These are phyloP conservation scores for Lagenidium sp. DNA, from an alignment of 352 stramenopile species.

Conservation along the genomic window DNA sequence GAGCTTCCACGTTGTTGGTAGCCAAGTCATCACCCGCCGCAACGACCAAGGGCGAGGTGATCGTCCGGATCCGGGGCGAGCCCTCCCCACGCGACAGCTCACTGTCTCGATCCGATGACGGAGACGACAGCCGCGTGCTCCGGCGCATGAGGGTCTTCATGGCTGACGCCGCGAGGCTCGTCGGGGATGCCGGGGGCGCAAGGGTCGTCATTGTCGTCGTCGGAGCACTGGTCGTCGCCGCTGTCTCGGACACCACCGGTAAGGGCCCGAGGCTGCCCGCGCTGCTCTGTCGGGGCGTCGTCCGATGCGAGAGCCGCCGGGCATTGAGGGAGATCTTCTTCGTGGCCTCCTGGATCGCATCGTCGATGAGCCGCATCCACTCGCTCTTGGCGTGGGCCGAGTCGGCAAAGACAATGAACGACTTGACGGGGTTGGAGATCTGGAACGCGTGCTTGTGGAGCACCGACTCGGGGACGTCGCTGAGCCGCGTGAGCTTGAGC, in stretches of 20 bases:
- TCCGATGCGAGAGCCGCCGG: constrained; percentile 40
- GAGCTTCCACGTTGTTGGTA: not conserved
- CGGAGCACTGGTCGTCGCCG: constrained; percentile 14
- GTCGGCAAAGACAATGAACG: constrained; percentile 77
- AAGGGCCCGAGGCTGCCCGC: not conserved
- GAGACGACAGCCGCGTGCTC: constrained; percentile 30
- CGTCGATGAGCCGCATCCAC: constrained; percentile 77
- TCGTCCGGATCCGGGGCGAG: not conserved
- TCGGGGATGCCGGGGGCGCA: too few species aligned
- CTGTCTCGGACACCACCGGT: too few species aligned
- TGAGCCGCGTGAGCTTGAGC: constrained; percentile 76
- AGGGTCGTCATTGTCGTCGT: too few species aligned
- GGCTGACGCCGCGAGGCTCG: too few species aligned
- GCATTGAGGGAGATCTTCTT: constrained; percentile 77
- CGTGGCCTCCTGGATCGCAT: constrained; percentile 56
- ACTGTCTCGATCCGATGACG: constrained; percentile 9
- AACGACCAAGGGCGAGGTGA: not conserved
- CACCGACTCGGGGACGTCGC: constrained; percentile 56
- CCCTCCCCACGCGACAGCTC: too few species aligned
- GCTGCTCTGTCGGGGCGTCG: not conserved
- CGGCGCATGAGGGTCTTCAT: constrained; percentile 53
- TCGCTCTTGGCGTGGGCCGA: constrained; percentile 52
- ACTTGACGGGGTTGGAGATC: constrained; percentile 79
- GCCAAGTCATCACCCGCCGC: not conserved
- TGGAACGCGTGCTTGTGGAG: constrained; percentile 78